Conservation (phyloP, 1,284 basidiomycete species). For the Ganoderma boninense region DNA sequence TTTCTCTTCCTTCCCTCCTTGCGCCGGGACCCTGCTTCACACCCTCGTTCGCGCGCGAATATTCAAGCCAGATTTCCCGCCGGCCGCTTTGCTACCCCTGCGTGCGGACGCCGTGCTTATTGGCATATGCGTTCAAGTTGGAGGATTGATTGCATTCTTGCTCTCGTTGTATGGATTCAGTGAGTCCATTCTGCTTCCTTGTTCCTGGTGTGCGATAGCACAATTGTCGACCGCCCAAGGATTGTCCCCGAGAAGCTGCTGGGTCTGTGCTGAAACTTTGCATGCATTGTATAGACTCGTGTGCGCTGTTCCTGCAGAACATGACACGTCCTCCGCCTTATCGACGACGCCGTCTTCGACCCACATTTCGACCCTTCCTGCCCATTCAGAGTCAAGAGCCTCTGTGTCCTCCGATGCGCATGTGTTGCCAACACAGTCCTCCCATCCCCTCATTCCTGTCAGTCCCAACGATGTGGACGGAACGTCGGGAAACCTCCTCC, state of each 20-base stretch:
- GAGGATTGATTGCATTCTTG: slow-evolving; percentile 18
- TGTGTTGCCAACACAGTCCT: neutral
- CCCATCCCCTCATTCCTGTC: neutral
- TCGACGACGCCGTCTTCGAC: neutral
- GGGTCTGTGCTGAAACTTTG: neutral
- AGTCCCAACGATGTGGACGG: neutral
- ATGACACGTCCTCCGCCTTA: slow-evolving; percentile 1
- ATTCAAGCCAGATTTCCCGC: neutral
- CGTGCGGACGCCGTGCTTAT: slow-evolving; percentile 25
- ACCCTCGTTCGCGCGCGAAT: neutral
- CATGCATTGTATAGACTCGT: slow-evolving; percentile 15
- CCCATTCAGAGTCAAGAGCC: neutral
- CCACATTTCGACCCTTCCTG: neutral
- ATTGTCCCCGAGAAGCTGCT: neutral
- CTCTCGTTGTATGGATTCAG: slow-evolving; percentile 20
- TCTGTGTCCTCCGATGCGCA: neutral
- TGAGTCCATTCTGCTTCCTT: slow-evolving; percentile 13
- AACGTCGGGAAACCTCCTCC: neutral
- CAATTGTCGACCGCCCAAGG: neutral
- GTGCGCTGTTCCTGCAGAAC: slow-evolving; percentile 23
- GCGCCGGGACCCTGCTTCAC: neutral
- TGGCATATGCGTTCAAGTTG: slow-evolving; percentile 31
- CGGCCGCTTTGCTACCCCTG: slow-evolving; percentile 3
- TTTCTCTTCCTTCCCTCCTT: neutral
- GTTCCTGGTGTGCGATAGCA: neutral